Evolutionary conservation across 768 basidiomycete species (phyloP).

Genomic region (Ramaria rubella): DNA sequence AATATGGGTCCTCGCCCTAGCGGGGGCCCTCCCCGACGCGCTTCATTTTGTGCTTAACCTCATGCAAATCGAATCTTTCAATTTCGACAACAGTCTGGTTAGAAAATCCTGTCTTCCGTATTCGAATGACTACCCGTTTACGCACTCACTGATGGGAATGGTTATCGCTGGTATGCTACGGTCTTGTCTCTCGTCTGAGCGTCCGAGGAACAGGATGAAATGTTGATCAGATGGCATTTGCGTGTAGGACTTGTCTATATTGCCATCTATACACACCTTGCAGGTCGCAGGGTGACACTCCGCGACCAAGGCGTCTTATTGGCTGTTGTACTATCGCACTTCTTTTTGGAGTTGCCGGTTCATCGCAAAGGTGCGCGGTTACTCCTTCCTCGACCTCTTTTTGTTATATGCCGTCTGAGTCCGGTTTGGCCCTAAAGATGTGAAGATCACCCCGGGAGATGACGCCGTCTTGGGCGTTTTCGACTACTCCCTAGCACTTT

Average conservation of each 20-base stretch:
- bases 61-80: slow-evolving; percentile 24
- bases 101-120: slow-evolving; percentile 28
- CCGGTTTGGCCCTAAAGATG: slow-evolving; percentile 15
- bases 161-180: slow-evolving; percentile 14
- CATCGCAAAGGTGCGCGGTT: slow-evolving; percentile 21
- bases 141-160: slow-evolving; percentile 26
- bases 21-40: slow-evolving; percentile 23
- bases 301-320: slow-evolving; percentile 20
- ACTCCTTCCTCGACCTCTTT: background rate
- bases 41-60: slow-evolving; percentile 25
- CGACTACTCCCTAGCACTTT: slow-evolving; percentile 19
- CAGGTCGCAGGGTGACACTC: slow-evolving; percentile 16
- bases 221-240: background rate
- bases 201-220: too few species aligned
- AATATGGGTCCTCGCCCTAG: slow-evolving; percentile 21
- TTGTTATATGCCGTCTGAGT: background rate
- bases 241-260: slow-evolving; percentile 17
- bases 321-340: slow-evolving; percentile 20
- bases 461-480: slow-evolving; percentile 19
- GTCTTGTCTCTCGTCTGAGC: too few species aligned
- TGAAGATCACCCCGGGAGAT: slow-evolving; percentile 24
- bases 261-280: slow-evolving; percentile 15
- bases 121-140: slow-evolving; percentile 27
- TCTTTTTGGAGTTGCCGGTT: slow-evolving; percentile 25
- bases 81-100: slow-evolving; percentile 17